Base-by-base conservation (phyloP, 1,284 basidiomycete species). In the Termitomyces sp. region DNA sequence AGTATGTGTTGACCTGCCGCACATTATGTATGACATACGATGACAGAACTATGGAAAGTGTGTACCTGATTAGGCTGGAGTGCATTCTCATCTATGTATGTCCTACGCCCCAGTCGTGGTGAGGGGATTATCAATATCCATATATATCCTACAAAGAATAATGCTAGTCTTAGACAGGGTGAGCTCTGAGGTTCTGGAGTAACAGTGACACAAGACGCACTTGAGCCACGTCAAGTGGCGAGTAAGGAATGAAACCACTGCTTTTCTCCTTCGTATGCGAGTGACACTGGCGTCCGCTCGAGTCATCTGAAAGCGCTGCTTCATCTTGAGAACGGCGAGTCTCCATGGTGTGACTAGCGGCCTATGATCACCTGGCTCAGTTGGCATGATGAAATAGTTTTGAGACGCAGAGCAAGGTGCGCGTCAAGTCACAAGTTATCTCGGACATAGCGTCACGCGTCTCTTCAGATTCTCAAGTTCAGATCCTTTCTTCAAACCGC, bases 31-130 rank as follows among this genome's bases (percentile, higher is more conserved):
- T 21, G 34, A 13, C 26, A 35, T 33, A 33, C 3, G 34, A 35
- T 19, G 5, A 19, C 30, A 7, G 21, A 28, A 5, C 1, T 21
- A 18, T 10, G 24, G 42, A 30, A 45, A 11, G 44, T 42, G 56
- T 61, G n/a, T 59, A 93, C 93, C 73, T 94, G 91, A 3, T 81
- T 86, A 4, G 95, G 93, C 64, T 93, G 90, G 24, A 97, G 72
- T 0, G 95, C 94, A 68, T 97, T 95, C 72, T 97, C 94, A 66
- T 95, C 92, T 43, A 94, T 87, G 66, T 91, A 95, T 14, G 84
- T 88, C 4, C 71, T 66, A 61, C 84, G 78, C 14, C 85, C 86
- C 3, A 95, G 74, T 1, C 71, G 66, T 14, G 80, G 74, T 13
- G 78, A 74, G 4, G 92, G 92, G 48, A 95, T 76, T 9, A 78